These are phyloP conservation scores for Mallotus japonicus DNA, from an alignment of 441 rosid genomes.

Conservation along the genomic window DNA sequence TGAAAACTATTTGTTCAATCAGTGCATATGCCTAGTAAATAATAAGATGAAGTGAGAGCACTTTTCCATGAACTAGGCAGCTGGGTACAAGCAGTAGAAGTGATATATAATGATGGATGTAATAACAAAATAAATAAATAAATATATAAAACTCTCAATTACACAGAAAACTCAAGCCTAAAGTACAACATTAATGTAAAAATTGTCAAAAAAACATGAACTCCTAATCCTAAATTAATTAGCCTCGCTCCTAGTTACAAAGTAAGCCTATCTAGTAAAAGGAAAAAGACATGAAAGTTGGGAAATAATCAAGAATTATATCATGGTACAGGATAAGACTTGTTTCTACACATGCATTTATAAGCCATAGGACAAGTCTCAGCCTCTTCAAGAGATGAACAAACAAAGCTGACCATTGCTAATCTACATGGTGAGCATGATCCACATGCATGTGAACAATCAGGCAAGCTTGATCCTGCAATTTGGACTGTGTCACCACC, in stretches of 20 bases:
- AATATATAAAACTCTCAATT: slow-evolving; percentile 21
- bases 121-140: no score
- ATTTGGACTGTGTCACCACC: slow-evolving; percentile 54
- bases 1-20: no score
- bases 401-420: slow-evolving; percentile 86
- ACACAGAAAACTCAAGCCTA: slow-evolving; percentile 17
- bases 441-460: slow-evolving; percentile 90
- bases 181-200: background rate
- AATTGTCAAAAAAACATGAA: slow-evolving; percentile 6
- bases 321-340: slow-evolving; percentile 80
- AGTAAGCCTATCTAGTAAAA: background rate
- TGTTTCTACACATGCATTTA: slow-evolving; percentile 80
- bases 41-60: no score
- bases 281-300: background rate
- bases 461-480: slow-evolving; percentile 86
- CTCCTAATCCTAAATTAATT: background rate
- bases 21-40: no score
- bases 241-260: background rate
- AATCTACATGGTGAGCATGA: slow-evolving; percentile 84
- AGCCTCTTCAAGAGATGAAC: slow-evolving; percentile 69
- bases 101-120: no score
- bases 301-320: background rate
- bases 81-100: no score
- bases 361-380: slow-evolving; percentile 94
- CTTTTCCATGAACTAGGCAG: no score